These are phyloP conservation scores for Dimocarpus longan DNA, from an alignment of 345 rosid species.

Conservation along the genomic window DNA sequence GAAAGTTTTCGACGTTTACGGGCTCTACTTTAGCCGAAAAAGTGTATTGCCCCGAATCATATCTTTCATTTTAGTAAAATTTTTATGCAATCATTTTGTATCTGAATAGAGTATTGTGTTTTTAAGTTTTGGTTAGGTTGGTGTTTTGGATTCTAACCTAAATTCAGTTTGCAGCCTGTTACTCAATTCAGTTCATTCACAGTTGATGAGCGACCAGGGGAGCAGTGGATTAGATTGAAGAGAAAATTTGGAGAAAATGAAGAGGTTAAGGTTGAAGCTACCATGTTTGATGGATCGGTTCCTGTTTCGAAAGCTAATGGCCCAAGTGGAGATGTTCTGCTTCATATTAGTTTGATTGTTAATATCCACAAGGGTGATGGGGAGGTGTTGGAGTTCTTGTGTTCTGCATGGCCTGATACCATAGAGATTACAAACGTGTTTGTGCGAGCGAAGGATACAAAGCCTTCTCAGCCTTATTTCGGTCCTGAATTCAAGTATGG, in stretches of 20 bases:
- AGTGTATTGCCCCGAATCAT: neutral
- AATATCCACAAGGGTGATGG: slow-evolving; percentile 60
- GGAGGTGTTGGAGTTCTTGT: slow-evolving; percentile 65
- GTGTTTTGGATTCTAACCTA: neutral
- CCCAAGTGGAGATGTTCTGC: slow-evolving; percentile 43
- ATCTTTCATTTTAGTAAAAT: neutral
- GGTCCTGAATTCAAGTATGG: slow-evolving; percentile 85
- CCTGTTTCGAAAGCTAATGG: slow-evolving; percentile 44
- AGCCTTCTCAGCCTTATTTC: slow-evolving; percentile 38
- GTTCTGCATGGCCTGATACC: slow-evolving; percentile 84
- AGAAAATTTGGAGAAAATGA: slow-evolving; percentile 64
- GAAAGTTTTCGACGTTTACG: neutral
- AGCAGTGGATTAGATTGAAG: slow-evolving; percentile 77
- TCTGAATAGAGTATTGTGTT: neutral
- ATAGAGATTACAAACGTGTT: slow-evolving; percentile 63
- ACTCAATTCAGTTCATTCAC: slow-evolving; percentile 53
- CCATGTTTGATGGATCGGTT: slow-evolving; percentile 76
- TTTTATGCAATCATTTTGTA: neutral
- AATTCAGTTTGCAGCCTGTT: slow-evolving; percentile 44
- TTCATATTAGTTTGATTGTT: slow-evolving; percentile 73
- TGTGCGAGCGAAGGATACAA: slow-evolving; percentile 36
- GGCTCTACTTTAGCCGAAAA: neutral
- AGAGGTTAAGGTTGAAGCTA: slow-evolving; percentile 80
- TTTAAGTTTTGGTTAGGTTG: neutral
- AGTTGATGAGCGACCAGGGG: slow-evolving; percentile 70